These are phyloP conservation scores for Cladosporium sp. DNA, from an alignment of 2,329 filamentous ascomycete genomes.

Conservation along the genomic window DNA sequence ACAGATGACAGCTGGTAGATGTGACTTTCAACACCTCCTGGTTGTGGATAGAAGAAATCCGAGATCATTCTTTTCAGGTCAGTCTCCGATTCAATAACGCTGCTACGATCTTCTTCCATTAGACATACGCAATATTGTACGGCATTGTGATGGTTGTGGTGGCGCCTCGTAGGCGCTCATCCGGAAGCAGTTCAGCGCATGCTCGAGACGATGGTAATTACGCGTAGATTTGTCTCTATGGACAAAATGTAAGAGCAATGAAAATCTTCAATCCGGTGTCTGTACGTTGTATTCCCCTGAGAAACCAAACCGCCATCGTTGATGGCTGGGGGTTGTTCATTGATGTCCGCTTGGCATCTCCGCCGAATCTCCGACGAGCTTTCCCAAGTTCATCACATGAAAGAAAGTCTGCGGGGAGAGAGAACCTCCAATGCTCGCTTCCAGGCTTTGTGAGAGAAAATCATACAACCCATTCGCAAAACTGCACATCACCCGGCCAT, in stretches of 20 bases:
- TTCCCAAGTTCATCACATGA: conserved; percentile 2
- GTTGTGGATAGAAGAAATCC: conserved; percentile 99
- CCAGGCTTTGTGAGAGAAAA: conserved; percentile 6
- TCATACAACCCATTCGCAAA: conserved; percentile 8
- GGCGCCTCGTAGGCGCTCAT: conserved; percentile 20
- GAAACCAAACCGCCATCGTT: no score
- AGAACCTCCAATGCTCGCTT: no score
- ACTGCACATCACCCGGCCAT: conserved; percentile 26
- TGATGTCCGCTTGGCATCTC: conserved; percentile 8
- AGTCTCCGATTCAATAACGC: background rate
- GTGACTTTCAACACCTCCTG: conserved; percentile 91
- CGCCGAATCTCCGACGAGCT: conserved; percentile 2
- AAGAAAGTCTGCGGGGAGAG: conserved; percentile 4
- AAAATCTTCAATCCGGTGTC: no score
- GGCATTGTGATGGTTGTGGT: conserved; percentile 46
- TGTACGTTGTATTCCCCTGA: no score
- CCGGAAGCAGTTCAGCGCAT: conserved; percentile 3
- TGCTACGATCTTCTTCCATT: background rate
- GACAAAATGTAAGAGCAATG: no score
- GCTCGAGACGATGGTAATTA: background rate
- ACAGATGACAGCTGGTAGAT: conserved; percentile 93
- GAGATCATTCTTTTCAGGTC: conserved; percentile 72
- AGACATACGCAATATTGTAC: conserved; percentile 64
- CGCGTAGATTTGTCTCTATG: no score
- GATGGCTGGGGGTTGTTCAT: background rate